phyloP scores from a whole-genome alignment of 2,329 filamentous ascomycete species.

The Penicillium sp. region DNA sequence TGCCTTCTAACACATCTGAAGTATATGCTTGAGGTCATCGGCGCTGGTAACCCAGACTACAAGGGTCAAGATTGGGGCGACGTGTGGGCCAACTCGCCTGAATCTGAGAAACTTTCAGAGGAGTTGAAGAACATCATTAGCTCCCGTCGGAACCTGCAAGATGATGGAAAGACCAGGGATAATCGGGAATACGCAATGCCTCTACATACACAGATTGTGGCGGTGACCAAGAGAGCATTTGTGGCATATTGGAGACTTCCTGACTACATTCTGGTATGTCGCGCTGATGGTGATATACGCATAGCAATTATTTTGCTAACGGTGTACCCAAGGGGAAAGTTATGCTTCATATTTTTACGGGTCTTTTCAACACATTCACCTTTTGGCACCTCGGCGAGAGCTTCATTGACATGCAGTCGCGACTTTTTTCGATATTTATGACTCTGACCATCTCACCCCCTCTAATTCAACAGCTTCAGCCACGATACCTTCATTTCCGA shows the following conservation, averaged over 20 bases:
- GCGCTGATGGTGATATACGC: neutral
- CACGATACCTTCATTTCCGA: conserved; percentile 61
- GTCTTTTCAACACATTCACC: conserved; percentile 65
- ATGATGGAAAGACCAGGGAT: conserved; percentile 43
- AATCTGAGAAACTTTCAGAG: conserved; percentile 43
- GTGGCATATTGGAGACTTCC: conserved; percentile 62
- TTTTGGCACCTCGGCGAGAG: conserved; percentile 59
- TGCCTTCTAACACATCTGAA: conserved; percentile 35
- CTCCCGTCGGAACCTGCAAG: conserved; percentile 40
- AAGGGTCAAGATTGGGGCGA: conserved; percentile 59
- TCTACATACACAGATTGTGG: conserved; percentile 48
- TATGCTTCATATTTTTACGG: conserved; percentile 57
- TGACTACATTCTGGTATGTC: conserved; percentile 49
- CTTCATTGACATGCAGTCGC: conserved; percentile 61
- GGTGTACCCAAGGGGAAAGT: conserved; percentile 51
- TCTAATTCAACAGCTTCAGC: conserved; percentile 71
- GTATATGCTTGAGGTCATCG: conserved; percentile 74
- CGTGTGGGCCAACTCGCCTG: conserved; percentile 53
- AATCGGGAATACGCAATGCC: conserved; percentile 61
- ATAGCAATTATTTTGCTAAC: neutral
- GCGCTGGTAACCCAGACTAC: conserved; percentile 59
- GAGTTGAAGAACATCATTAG: conserved; percentile 53
- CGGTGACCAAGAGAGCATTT: conserved; percentile 56
- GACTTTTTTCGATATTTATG: conserved; percentile 72
- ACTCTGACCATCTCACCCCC: conserved; percentile 69